phyloP scores from a whole-genome alignment of 176 grass and related monocot species.

The Musa acuminata region DNA sequence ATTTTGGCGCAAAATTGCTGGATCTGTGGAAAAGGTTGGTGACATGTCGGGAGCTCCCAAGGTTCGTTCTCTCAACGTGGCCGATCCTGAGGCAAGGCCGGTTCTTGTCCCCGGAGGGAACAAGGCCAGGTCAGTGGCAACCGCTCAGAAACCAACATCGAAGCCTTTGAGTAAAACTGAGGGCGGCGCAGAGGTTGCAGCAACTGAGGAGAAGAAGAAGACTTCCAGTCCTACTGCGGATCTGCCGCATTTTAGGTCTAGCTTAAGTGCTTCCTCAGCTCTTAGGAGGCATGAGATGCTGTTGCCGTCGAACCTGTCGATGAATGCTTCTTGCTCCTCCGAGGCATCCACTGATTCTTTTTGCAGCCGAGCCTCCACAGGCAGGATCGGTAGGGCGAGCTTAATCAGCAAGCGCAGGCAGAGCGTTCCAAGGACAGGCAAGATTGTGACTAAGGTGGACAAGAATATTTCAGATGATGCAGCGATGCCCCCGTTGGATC shows the following conservation, averaged over 20 bases:
- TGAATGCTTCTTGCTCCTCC: slow-evolving; percentile 58
- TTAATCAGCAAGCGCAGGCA: slow-evolving; percentile 10
- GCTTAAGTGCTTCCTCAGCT: slow-evolving; percentile 15
- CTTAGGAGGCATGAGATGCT: slow-evolving; percentile 37
- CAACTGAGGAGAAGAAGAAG: slow-evolving; percentile 17
- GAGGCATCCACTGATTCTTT: slow-evolving; percentile 48
- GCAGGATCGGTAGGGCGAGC: slow-evolving; percentile 27
- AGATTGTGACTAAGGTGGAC: slow-evolving; percentile 26
- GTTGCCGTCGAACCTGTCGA: slow-evolving; percentile 40
- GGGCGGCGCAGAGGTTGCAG: slow-evolving; percentile 22
- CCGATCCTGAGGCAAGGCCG: slow-evolving; percentile 42
- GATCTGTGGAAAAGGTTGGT: slow-evolving; percentile 21
- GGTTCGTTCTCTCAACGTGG: slow-evolving; percentile 69
- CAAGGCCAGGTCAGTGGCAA: slow-evolving; percentile 33
- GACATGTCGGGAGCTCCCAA: slow-evolving; percentile 69
- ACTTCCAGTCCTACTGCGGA: neutral
- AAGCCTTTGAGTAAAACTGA: slow-evolving; percentile 47
- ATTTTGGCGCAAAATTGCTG: slow-evolving; percentile 19
- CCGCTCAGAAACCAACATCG: slow-evolving; percentile 39
- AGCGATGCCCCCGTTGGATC: slow-evolving; percentile 17
- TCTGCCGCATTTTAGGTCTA: neutral
- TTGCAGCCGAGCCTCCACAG: slow-evolving; percentile 35
- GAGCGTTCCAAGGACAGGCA: slow-evolving; percentile 32
- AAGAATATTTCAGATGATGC: slow-evolving; percentile 17
- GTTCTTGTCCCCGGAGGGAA: slow-evolving; percentile 83